A percentile compares a stretch with the other conserved stretches of the same genome.
Conservation (phyloP, 306 rosid species). For the Quercus suber region DNA sequence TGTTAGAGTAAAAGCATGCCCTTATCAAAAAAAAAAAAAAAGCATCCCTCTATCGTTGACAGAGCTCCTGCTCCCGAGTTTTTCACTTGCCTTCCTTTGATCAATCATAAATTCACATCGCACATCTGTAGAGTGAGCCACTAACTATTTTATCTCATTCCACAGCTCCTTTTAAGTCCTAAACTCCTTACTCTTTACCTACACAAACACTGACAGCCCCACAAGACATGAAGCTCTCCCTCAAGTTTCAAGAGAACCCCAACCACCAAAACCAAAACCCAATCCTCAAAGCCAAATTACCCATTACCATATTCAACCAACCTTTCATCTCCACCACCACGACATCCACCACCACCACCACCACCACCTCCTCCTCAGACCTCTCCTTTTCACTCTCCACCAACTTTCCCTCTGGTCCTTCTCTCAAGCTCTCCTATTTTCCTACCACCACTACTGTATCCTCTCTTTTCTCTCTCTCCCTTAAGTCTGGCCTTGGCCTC, state of each 20-base stretch:
- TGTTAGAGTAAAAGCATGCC: too few relatives aligned
- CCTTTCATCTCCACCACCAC: slow-evolving; percentile 56
- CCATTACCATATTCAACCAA: slow-evolving; percentile 55
- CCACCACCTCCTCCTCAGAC: slow-evolving; percentile 35
- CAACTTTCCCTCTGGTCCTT: slow-evolving; percentile 56
- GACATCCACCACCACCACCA: slow-evolving; percentile 39
- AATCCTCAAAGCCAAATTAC: slow-evolving; percentile 62
- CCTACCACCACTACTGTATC: slow-evolving; percentile 33
- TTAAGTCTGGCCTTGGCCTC: slow-evolving; percentile 80
- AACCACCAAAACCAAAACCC: slow-evolving; percentile 18
- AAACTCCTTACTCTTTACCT: too few relatives aligned
- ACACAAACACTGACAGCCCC: neutral
- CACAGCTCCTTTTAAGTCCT: neutral
- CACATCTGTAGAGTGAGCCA: too few relatives aligned
- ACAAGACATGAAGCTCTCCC: slow-evolving; percentile 59
- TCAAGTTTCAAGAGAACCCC: slow-evolving; percentile 48
- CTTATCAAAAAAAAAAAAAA: too few relatives aligned
- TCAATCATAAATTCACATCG: too few relatives aligned
- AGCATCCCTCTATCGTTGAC: too few relatives aligned
- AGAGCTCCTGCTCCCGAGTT: too few relatives aligned
- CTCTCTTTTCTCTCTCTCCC: slow-evolving; percentile 62
- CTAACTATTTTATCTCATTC: neutral
- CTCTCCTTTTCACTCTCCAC: slow-evolving; percentile 68
- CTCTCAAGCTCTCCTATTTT: slow-evolving; percentile 48
- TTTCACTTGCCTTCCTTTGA: too few relatives aligned